Conservation (phyloP, 176 grass and related monocot genomes). For the Musa itinerans region DNA sequence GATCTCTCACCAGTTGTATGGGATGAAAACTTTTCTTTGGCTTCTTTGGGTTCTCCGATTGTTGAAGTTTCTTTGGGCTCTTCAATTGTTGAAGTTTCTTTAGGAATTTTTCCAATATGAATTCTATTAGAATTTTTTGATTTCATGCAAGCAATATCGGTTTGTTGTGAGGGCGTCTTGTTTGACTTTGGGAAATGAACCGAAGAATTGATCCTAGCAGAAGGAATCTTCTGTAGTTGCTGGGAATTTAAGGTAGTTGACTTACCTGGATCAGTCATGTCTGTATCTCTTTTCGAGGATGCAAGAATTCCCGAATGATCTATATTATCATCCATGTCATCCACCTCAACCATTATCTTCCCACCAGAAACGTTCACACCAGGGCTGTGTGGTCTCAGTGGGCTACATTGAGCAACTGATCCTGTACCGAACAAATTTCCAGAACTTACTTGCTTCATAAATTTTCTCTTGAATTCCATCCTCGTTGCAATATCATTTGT, state of each 20-base stretch:
- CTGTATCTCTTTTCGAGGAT: conserved; percentile 1
- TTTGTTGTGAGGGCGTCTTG: conserved; percentile 24
- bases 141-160: conserved; percentile 16
- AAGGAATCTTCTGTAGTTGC: conserved; percentile 14
- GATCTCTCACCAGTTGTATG: not conserved
- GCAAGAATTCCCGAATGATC: conserved; percentile 12
- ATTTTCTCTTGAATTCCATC: conserved; percentile 14
- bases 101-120: not conserved
- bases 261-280: conserved; percentile 5
- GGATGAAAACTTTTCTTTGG: not conserved
- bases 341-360: conserved; percentile 37
- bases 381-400: conserved; percentile 22
- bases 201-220: conserved; percentile 17
- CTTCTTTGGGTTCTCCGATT: not conserved
- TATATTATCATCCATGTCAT: conserved; percentile 69
- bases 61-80: not conserved
- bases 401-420: conserved; percentile 34
- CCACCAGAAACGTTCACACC: conserved; percentile 18
- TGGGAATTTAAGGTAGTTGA: conserved; percentile 1
- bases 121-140: conserved; percentile 15
- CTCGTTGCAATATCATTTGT: not conserved
- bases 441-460: not conserved
- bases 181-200: conserved; percentile 19
- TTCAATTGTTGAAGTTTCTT: not conserved
- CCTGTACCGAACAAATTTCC: conserved; percentile 6